Conservation (phyloP, 768 basidiomycete species). For the Infundibulicybe gibba region DNA sequence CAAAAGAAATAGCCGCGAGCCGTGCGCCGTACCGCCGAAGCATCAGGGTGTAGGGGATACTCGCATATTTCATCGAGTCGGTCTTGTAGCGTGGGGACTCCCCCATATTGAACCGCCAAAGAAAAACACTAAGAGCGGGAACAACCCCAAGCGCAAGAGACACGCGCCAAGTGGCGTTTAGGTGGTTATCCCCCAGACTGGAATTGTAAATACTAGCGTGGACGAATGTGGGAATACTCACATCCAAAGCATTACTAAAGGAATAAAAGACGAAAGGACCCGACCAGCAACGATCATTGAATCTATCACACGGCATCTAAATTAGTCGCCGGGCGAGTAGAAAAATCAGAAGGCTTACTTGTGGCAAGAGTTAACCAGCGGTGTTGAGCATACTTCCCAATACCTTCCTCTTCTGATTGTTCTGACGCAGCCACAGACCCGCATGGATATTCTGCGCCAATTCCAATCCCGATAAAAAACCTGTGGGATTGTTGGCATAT, state of each 20-base stretch:
- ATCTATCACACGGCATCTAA: constrained; percentile 34
- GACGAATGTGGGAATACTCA: constrained; percentile 25
- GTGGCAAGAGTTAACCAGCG: constrained; percentile 85
- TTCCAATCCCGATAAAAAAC: constrained; percentile 84
- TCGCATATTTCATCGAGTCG: constrained; percentile 72
- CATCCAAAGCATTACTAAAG: constrained; percentile 82
- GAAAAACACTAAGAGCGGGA: constrained; percentile 72
- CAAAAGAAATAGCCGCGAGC: constrained; percentile 66
- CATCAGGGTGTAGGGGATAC: constrained; percentile 73
- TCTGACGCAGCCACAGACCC: constrained; percentile 89
- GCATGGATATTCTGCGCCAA: constrained; percentile 88
- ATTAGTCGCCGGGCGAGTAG: neutral
- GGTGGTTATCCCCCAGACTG: constrained; percentile 74
- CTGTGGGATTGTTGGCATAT: constrained; percentile 26
- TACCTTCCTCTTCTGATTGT: constrained; percentile 78
- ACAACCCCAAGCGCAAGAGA: constrained; percentile 81
- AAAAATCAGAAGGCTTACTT: constrained; percentile 39
- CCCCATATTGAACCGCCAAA: constrained; percentile 84
- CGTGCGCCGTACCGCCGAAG: constrained; percentile 75
- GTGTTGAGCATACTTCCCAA: constrained; percentile 76
- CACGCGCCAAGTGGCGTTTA: constrained; percentile 82
- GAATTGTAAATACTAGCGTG: neutral
- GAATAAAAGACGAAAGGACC: constrained; percentile 74
- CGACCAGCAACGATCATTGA: constrained; percentile 83
- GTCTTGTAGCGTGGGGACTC: constrained; percentile 73